A percentile compares a stretch with the other conserved stretches of the same genome.
phyloP scores from a whole-genome alignment of 2,329 filamentous ascomycete genomes.

The Paraconiothyrium brasiliense region DNA sequence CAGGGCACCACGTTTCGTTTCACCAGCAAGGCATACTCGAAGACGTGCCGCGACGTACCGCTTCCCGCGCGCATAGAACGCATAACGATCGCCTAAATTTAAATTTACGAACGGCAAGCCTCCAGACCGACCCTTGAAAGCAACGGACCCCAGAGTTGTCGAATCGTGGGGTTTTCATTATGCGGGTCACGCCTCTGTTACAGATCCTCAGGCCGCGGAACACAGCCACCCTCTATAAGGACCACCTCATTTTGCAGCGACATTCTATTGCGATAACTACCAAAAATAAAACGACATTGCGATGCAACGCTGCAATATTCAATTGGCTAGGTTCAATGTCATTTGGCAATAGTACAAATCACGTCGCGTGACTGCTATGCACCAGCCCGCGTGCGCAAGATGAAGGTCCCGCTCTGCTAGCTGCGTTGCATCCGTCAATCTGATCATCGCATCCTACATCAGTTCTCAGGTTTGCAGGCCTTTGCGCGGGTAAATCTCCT shows the following conservation, averaged over 20 bases:
- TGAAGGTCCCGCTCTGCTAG: background rate
- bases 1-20: slow-evolving; percentile 14
- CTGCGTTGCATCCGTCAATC: background rate
- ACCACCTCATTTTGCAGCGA: slow-evolving; percentile 1
- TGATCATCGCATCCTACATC: background rate
- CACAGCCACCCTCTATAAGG: slow-evolving; percentile 11
- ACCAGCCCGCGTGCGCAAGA: background rate
- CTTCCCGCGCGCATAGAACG: background rate
- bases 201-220: slow-evolving; percentile 3
- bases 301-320: background rate
- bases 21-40: slow-evolving; percentile 13
- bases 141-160: background rate
- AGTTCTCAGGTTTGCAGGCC: background rate
- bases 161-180: slow-evolving; percentile 11
- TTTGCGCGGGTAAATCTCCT: background rate
- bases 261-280: background rate
- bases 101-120: background rate
- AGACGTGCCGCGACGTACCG: background rate
- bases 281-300: background rate
- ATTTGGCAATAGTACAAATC: background rate
- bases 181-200: slow-evolving; percentile 6
- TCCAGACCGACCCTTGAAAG: background rate
- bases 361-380: background rate
- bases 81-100: slow-evolving; percentile 14
- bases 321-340: background rate